Evolutionary conservation across 768 basidiomycete genomes (phyloP), one percentile per base, ranked within the genome.

Genomic region (Russula compacta): DNA sequence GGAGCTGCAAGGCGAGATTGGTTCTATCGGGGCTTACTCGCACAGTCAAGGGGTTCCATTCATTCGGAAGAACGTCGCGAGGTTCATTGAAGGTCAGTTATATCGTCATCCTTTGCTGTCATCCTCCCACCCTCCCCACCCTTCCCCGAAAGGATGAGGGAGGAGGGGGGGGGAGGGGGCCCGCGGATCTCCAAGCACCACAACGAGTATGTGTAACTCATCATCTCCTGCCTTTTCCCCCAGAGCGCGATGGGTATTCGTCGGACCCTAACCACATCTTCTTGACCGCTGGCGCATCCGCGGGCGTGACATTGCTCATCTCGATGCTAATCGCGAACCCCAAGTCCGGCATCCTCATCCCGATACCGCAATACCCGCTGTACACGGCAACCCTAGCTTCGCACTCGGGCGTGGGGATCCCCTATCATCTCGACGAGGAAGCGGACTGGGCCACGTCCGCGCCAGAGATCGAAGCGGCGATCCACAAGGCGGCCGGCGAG

Each of bases 301-400:
- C 86, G 12, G 97, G 95, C 55, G 95, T 99, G n/a, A 86, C 89
- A 21, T 83, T 92, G 19, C 76, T 92, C 24, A 83, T 95, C 67
- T 83, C 83, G 69, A 83, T 89, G 78, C 83, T 94, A 63, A 86
- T 93, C 67, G 76, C 83, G 10, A 73, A 78, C 21, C 83, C 83
- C 21, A 78, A 76, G 32, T 82, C 83, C 51, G 93, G 92, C 7
- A 81, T 95, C 67, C 82, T 95, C 56, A 97, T 98, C 69, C 95
- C 95, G 36, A 98, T 99, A 64, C 95, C 95, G 2, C 95, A 99
- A 75, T 98, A 99, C 72, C 95, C 95, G 1, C 80, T 99, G 11
- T 99, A 99, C 74, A 98, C 95, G 40, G 95, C 95, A 36, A 85
- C 94, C 1, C 84, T 99, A 53, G 90, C 95, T 1, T 87, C 93